Evolutionary conservation across 2,329 filamentous ascomycete species (phyloP), one percentile per base, ranked within the genome.

Genomic region (Macrophomina phaseolina): DNA sequence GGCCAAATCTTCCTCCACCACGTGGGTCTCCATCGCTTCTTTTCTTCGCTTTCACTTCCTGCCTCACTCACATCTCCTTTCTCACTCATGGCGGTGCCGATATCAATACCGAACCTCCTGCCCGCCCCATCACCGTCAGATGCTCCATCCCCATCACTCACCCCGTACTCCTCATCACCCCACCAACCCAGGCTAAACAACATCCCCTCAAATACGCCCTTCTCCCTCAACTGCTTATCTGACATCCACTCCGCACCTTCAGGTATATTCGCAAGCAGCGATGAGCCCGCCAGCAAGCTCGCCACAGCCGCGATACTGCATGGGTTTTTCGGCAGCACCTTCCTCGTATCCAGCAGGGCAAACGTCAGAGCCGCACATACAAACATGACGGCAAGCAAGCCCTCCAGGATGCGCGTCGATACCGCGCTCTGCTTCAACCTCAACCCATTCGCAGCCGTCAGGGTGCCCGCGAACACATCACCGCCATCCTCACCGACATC

Each of bases 51-150:
- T 12, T 4, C 38, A 5, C 32, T 16, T 2, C 12, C 38, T 16
- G 5, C 5, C 12, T 45, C 36, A 45, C 14, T 45, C 38, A 2
- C 38, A 1, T 38, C 23, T n/a, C 23, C 23, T 28, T 61, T 48
- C 30, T 61, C 30, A 1, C 18, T 36, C 5, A 46, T 3, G 8
- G 60, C 46, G 3, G 23, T 38, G 6, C 60, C 60, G 7, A 52
- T n/a, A 32, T 63, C 60, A 63, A 63, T 63, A 3, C 46, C 60
- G 6, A 63, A 63, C 23, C 46, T 40, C n/a, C 7, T 63, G 6
- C n/a, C 34, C 11, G 52, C 11, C 30, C n/a, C 36, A 28, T 3
- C 5, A 49, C 58, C 42, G 8, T n/a, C 14, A 49, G 45, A 49
- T 23, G 3, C n/a, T 12, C 42, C 34, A 18, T 36, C 45, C 9